Conservation (phyloP, 2,329 filamentous ascomycete species). For the Fusarium subglutinans region DNA sequence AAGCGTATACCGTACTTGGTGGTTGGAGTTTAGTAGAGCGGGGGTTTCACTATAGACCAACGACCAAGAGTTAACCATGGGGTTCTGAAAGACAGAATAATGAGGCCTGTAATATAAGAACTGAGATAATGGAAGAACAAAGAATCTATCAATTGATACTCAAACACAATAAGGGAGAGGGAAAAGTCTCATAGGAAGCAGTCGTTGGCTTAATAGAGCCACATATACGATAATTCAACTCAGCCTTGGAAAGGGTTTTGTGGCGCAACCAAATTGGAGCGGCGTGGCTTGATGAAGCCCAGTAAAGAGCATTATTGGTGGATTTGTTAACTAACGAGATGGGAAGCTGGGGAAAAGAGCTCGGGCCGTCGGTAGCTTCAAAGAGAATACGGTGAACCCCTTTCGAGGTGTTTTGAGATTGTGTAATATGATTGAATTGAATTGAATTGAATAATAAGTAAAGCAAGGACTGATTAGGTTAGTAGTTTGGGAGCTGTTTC, state of each 20-base stretch:
- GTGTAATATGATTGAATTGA: not conserved
- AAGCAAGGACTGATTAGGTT: not conserved
- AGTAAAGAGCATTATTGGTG: slow-evolving; percentile 21
- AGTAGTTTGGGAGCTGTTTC: not conserved
- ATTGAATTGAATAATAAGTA: not conserved
- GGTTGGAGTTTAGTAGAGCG: slow-evolving; percentile 10
- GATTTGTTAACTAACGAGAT: not conserved
- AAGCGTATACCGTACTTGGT: slow-evolving; percentile 5
- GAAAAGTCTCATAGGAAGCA: slow-evolving; percentile 21
- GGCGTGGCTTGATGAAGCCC: slow-evolving; percentile 1
- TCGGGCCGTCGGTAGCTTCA: slow-evolving; percentile 26
- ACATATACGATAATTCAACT: slow-evolving; percentile 23
- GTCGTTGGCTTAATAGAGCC: slow-evolving; percentile 21
- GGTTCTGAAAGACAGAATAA: not conserved
- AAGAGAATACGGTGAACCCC: slow-evolving; percentile 2
- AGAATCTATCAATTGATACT: not conserved
- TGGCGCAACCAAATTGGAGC: slow-evolving; percentile 4
- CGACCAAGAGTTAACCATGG: not conserved
- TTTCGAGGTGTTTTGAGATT: not conserved
- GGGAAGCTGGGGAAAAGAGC: slow-evolving; percentile 20
- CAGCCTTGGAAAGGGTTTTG: slow-evolving; percentile 29
- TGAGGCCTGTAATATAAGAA: not conserved
- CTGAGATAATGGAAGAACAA: not conserved
- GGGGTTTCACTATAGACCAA: not conserved
- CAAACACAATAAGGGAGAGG: not conserved